phyloP scores from a whole-genome alignment of 345 rosid genomes.

The Linum usitatissimum region DNA sequence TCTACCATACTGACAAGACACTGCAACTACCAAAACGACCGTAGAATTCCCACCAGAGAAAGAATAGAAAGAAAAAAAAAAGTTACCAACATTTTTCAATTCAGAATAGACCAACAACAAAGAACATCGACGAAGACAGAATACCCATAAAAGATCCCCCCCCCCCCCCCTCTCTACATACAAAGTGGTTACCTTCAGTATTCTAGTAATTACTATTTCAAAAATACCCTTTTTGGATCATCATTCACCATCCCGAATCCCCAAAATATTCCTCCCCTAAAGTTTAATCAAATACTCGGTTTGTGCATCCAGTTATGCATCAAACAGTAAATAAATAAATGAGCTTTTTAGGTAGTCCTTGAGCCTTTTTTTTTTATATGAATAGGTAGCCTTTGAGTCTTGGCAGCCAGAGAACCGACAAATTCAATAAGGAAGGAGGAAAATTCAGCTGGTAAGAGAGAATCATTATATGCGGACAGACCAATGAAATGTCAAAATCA shows the following conservation, averaged over 20 bases:
- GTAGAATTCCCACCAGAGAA: slow-evolving; percentile 8
- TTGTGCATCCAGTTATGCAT: not conserved
- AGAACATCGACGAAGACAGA: not conserved
- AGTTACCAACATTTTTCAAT: not conserved
- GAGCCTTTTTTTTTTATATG: slow-evolving; percentile 6
- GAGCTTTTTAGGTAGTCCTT: slow-evolving; percentile 14
- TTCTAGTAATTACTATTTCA: too few species aligned
- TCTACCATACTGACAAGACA: slow-evolving; percentile 28
- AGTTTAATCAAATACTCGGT: too few species aligned
- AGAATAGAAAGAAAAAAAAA: slow-evolving; percentile 2
- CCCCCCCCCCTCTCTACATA: too few species aligned
- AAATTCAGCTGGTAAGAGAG: not conserved
- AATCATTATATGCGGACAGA: slow-evolving; percentile 5
- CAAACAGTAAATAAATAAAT: slow-evolving; percentile 3
- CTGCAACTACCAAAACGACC: slow-evolving; percentile 43
- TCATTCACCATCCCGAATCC: too few species aligned
- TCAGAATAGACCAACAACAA: not conserved
- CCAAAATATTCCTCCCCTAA: too few species aligned
- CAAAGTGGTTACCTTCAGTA: too few species aligned
- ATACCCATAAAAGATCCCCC: too few species aligned
- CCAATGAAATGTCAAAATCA: slow-evolving; percentile 24
- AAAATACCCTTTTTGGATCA: too few species aligned
- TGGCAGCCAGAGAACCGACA: slow-evolving; percentile 27
- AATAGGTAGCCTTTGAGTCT: slow-evolving; percentile 5
- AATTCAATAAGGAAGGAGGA: slow-evolving; percentile 1